Evolutionary conservation across 2,329 filamentous ascomycete genomes (phyloP), one percentile per base, ranked within the genome.

Genomic region (Didymella sp.): DNA sequence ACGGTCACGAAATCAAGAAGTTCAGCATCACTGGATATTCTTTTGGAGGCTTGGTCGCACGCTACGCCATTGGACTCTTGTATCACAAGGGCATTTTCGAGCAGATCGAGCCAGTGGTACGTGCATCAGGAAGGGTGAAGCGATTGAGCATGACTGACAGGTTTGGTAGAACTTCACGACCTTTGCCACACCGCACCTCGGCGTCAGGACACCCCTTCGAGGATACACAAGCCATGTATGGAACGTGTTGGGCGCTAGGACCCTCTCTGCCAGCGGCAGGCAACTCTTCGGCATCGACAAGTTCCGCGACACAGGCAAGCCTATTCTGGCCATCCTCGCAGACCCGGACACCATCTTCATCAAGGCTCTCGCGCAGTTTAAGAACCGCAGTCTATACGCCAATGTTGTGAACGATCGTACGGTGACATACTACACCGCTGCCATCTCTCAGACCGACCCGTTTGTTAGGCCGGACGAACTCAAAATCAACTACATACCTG

Each of bases 1-100:
- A 82, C 25, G 93, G 92, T 21, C 85, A 89, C 64, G 83, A 85
- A 38, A 89, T 97, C 69, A 88, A 79, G 44, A 96, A 92, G 77
- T 81, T 98, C 62, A 96, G 92, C 73, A 81, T 98, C 37, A 84
- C 94, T 40, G 94, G 94, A 35, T 97, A 98, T 75, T 96, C 92
- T 0, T 82, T 97, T 1, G 94, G 94, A 42, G 94, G 94, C 0
- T 80, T 98, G 6, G 87, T 98, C 4, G 87, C 91, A 9, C 85
- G 94, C 58, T 98, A 96, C 78, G 89, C 91, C 2, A 84, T 96
- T 54, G 94, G 94, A 0, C 79, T 98, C 68, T 81, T 98, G 3
- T 86, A 93, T 67, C 88, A 90, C 51, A 90, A 89, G 68, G 92
- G 92, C 8, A 82, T 91, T 56, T 87, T 98, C 54, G 88, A 96